phyloP scores from a whole-genome alignment of 768 basidiomycete genomes.

The Boletellus sp. region DNA sequence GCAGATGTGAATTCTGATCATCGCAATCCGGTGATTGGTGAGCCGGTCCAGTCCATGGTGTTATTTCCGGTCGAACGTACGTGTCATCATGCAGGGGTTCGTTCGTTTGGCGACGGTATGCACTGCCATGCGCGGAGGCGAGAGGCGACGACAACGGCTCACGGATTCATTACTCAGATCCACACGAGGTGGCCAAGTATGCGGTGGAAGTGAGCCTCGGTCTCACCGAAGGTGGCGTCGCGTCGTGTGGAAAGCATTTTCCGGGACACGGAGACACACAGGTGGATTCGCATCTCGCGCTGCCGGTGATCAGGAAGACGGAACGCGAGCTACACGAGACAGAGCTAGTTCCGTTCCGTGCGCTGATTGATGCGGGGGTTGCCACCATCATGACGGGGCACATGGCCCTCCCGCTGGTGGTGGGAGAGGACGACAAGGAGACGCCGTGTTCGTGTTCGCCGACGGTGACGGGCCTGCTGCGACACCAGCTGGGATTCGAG shows the following conservation, averaged over 20 bases:
- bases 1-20: constrained; percentile 71
- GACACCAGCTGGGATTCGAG: constrained; percentile 46
- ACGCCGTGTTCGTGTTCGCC: constrained; percentile 58
- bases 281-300: constrained; percentile 64
- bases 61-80: neutral
- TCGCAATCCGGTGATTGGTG: constrained; percentile 69
- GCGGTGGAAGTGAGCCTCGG: constrained; percentile 47
- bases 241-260: constrained; percentile 67
- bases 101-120: constrained; percentile 67
- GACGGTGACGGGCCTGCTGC: constrained; percentile 49
- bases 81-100: constrained; percentile 43
- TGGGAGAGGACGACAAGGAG: constrained; percentile 38
- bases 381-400: constrained; percentile 72
- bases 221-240: constrained; percentile 46
- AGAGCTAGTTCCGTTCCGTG: constrained; percentile 59
- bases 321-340: constrained; percentile 38
- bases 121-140: neutral
- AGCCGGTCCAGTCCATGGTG: constrained; percentile 8
- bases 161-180: constrained; percentile 38
- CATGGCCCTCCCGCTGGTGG: constrained; percentile 62
- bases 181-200: constrained; percentile 46
- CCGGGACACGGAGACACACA: constrained; percentile 74
- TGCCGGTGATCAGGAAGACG: constrained; percentile 57
- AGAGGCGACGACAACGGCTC: neutral
- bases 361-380: constrained; percentile 38